Percentiles rank a stretch among this genome's conserved stretches.
Conservation (phyloP, 23 red algal genomes). For the Gracilaria vermiculophylla region DNA sequence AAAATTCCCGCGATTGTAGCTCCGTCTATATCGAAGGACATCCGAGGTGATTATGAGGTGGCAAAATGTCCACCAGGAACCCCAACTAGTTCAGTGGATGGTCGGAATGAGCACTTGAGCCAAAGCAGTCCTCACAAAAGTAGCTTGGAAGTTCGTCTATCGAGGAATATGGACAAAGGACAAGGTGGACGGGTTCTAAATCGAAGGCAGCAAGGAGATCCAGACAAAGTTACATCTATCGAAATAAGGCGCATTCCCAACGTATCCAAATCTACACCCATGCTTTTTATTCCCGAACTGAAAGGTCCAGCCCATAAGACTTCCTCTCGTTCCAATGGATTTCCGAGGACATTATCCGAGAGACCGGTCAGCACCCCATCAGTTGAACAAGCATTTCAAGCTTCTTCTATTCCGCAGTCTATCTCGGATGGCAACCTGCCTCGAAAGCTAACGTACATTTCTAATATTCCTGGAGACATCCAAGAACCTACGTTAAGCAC, state of each 20-base stretch:
- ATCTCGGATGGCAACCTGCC: constrained; percentile 46
- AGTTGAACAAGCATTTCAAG: background rate
- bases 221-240: background rate
- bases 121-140: background rate
- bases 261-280: background rate
- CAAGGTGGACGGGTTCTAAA: background rate
- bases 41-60: constrained; percentile 1
- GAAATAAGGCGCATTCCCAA: background rate
- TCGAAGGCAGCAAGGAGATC: background rate
- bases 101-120: background rate
- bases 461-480: background rate
- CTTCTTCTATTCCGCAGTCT: constrained; percentile 27
- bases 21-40: background rate
- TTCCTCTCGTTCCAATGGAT: background rate
- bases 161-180: background rate
- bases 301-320: background rate
- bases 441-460: background rate
- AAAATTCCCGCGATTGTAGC: background rate
- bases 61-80: background rate
- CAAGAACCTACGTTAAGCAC: background rate
- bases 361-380: constrained; percentile 17
- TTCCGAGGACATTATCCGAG: constrained; percentile 6
- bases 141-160: background rate
- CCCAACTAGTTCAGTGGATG: background rate
- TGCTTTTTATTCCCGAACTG: background rate